Evolutionary conservation across 257 asterid species (phyloP), one percentile per base, ranked within the genome.

Genomic region (Ophiorrhiza pumila): DNA sequence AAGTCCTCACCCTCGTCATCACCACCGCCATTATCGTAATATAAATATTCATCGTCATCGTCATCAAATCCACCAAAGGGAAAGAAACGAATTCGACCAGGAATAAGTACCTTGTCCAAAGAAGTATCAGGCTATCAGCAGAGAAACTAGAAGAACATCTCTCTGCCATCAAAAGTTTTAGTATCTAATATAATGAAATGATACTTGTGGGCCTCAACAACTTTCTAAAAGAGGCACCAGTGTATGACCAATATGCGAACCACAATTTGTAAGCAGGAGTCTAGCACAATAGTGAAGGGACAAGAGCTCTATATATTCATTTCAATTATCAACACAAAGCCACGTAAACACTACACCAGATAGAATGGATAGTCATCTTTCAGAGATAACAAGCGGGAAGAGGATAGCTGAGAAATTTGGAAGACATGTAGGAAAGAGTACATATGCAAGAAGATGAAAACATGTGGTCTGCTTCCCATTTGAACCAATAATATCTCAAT

Each of bases 81-180:
- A 65, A 82, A 87, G 79, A 83, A 80, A 80, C 70, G 76, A 67
- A 74, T 43, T 71, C 75, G 84, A 61, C 71, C 86, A 64, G 83
- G 82, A 50, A 75, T 70, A 69, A 52, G 49, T 79, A 71, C 83
- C 87, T 86, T 79, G 76, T 78, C 85, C 87, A 84, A 76, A 73
- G 73, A 83, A 80, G 82, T 63, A 74, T 74, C 66, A 57, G 81
- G 77, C 78, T 59, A 72, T 73, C 70, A 58, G 82, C 56, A 69
- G 65, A 68, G 69, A 80, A 73, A 77, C 85, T 68, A 87, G 87
- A 83, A 75, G 50, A 70, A 56, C 62, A 79, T 74, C 69, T 74
- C 74, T 72, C 59, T 76, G 35, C 74, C 71, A 74, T 59, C 74
- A 74, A 63, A 73, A 49, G 75, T 68, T 76, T 10, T 18, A 58